Evolutionary conservation across 2,329 filamentous ascomycete genomes (phyloP).

Genomic region (Aspergillus melleus): DNA sequence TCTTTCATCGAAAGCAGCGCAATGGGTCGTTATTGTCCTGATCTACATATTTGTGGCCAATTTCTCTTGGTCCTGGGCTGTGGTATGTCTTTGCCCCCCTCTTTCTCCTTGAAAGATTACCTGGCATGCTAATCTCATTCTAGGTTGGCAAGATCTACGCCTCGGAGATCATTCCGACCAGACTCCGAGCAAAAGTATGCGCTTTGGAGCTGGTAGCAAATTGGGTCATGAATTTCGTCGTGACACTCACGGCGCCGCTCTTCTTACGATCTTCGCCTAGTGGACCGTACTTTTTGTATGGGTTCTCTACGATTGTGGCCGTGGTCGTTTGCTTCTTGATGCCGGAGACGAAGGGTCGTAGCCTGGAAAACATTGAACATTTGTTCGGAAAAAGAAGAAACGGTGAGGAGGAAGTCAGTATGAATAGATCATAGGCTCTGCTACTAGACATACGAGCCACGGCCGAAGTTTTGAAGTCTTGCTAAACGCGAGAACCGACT

Average conservation of each 20-base stretch:
- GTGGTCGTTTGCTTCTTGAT: constrained; percentile 15
- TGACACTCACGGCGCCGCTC: constrained; percentile 12
- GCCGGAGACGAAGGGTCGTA: constrained; percentile 18
- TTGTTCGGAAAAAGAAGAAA: constrained; percentile 7
- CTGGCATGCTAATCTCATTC: neutral
- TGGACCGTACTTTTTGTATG: constrained; percentile 15
- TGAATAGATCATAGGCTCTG: neutral
- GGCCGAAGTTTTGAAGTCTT: too few species aligned
- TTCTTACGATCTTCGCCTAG: constrained; percentile 15
- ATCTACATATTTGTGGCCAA: constrained; percentile 31
- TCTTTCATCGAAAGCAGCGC: constrained; percentile 16
- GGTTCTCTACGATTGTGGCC: constrained; percentile 14
- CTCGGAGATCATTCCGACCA: constrained; percentile 17
- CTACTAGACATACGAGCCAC: neutral
- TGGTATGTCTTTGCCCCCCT: constrained; percentile 10
- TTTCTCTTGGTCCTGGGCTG: constrained; percentile 32
- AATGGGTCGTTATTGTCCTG: constrained; percentile 27
- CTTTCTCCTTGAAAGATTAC: neutral
- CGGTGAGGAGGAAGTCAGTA: neutral
- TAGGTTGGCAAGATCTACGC: constrained; percentile 21
- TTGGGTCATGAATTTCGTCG: constrained; percentile 16
- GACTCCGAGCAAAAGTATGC: constrained; percentile 14
- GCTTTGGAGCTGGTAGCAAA: constrained; percentile 16
- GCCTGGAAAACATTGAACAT: constrained; percentile 13
- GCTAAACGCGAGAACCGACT: too few species aligned